These are phyloP conservation scores for Przewalskia tangutica DNA, from an alignment of 257 asterid genomes.

Conservation along the genomic window DNA sequence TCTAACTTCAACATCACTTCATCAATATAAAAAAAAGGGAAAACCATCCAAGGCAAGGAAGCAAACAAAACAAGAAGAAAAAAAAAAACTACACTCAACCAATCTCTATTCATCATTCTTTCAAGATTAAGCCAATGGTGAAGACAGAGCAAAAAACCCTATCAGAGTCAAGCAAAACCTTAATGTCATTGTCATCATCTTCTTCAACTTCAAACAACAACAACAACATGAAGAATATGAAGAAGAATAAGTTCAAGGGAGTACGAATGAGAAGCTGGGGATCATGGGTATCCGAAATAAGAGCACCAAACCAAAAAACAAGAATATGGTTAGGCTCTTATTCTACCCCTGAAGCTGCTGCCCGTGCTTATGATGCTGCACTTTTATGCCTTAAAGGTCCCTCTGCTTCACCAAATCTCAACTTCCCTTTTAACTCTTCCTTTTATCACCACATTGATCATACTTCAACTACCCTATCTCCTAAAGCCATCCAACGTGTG, in stretches of 20 bases:
- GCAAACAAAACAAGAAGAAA: not conserved
- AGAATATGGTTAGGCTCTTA: constrained; percentile 94
- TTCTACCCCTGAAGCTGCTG: constrained; percentile 91
- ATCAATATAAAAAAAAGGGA: not conserved
- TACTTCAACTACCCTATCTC: constrained; percentile 27
- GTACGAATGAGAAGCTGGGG: constrained; percentile 99
- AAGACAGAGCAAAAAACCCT: constrained; percentile 31
- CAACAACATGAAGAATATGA: not conserved
- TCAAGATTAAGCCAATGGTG: constrained; percentile 32
- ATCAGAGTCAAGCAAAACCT: not conserved
- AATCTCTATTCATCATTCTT: not conserved
- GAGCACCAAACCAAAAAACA: constrained; percentile 91
- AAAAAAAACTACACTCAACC: not conserved
- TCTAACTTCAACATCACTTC: constrained; percentile 11
- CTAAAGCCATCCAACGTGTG: constrained; percentile 64
- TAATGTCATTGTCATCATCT: constrained; percentile 2
- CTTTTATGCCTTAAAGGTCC: constrained; percentile 70
- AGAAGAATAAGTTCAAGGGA: constrained; percentile 79
- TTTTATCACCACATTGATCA: not conserved
- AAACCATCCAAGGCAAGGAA: not conserved
- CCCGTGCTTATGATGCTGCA: constrained; percentile 94
- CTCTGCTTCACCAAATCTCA: constrained; percentile 50
- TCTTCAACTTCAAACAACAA: constrained; percentile 14
- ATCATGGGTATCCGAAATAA: constrained; percentile 78
- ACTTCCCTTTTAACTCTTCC: constrained; percentile 41